phyloP scores from a whole-genome alignment of 2,329 filamentous ascomycete genomes.

The Didymella sp. region DNA sequence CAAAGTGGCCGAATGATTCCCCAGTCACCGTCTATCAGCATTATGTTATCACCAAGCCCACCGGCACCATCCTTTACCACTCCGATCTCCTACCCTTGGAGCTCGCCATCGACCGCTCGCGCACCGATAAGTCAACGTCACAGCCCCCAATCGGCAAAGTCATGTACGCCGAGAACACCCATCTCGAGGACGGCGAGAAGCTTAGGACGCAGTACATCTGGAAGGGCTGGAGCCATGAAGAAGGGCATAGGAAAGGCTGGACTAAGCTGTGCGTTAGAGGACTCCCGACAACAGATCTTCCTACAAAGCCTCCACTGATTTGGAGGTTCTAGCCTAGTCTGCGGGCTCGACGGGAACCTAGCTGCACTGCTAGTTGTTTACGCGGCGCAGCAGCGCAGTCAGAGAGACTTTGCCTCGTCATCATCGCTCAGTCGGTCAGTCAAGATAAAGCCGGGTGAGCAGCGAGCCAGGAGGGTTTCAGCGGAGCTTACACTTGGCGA shows the following conservation, averaged over 20 bases:
- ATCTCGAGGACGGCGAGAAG: not conserved
- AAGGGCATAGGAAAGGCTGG: conserved; percentile 15
- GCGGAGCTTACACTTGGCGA: not conserved
- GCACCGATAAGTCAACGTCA: conserved; percentile 15
- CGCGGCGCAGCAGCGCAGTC: not conserved
- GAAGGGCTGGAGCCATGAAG: conserved; percentile 13
- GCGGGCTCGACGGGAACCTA: not conserved
- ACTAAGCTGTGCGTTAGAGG: conserved; percentile 10
- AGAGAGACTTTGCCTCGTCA: not conserved
- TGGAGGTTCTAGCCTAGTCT: conserved; percentile 1
- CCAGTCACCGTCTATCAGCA: conserved; percentile 22
- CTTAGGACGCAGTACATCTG: conserved; percentile 10
- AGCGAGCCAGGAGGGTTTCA: not conserved
- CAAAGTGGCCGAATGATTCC: conserved; percentile 12
- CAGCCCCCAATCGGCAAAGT: conserved; percentile 18
- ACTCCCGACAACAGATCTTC: not conserved
- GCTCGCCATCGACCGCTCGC: conserved; percentile 17
- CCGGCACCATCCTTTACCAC: conserved; percentile 2
- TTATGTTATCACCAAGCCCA: conserved; percentile 9
- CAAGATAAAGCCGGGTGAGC: not conserved
- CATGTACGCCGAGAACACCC: conserved; percentile 16
- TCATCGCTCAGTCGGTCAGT: not conserved
- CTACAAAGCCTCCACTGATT: conserved; percentile 1
- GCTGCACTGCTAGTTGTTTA: not conserved
- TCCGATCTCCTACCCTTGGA: conserved; percentile 19